Conservation (phyloP, 2,329 filamentous ascomycete genomes). For the Geosmithia morbida region DNA sequence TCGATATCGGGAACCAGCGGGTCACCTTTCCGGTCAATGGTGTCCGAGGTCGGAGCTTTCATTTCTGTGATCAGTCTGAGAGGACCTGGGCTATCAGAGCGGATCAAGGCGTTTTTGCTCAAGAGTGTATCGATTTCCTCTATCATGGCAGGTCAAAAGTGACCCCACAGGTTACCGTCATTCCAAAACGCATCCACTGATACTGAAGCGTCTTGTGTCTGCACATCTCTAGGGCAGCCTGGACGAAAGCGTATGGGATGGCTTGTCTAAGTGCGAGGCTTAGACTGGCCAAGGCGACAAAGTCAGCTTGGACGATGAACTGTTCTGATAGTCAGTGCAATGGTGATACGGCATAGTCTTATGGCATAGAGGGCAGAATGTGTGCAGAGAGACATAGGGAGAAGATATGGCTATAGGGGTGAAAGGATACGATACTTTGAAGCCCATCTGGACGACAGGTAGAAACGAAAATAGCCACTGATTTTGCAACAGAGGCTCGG, state of each 20-base stretch:
- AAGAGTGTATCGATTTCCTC: conserved; percentile 7
- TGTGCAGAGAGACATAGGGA: no score
- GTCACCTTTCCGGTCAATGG: neutral
- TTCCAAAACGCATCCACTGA: conserved; percentile 25
- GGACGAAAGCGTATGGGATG: conserved; percentile 22
- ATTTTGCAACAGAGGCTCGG: conserved; percentile 17
- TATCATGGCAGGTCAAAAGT: conserved; percentile 12
- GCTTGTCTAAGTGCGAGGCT: conserved; percentile 19
- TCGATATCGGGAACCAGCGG: neutral
- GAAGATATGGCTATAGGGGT: no score
- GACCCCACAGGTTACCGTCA: conserved; percentile 8
- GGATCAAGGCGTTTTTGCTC: neutral
- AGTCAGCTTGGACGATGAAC: conserved; percentile 36
- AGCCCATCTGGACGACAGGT: conserved; percentile 24
- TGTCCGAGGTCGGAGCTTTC: neutral
- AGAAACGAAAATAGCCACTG: conserved; percentile 31
- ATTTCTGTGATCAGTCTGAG: neutral
- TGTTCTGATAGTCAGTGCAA: conserved; percentile 7
- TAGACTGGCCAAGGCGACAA: conserved; percentile 27
- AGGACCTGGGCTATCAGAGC: neutral
- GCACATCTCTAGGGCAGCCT: conserved; percentile 22
- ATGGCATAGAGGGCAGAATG: no score
- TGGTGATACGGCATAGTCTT: no score
- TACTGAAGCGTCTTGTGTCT: conserved; percentile 20
- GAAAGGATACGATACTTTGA: conserved; percentile 16